Evolutionary conservation across 1,284 basidiomycete genomes (phyloP).

Genomic region (Malassezia yamatoensis): DNA sequence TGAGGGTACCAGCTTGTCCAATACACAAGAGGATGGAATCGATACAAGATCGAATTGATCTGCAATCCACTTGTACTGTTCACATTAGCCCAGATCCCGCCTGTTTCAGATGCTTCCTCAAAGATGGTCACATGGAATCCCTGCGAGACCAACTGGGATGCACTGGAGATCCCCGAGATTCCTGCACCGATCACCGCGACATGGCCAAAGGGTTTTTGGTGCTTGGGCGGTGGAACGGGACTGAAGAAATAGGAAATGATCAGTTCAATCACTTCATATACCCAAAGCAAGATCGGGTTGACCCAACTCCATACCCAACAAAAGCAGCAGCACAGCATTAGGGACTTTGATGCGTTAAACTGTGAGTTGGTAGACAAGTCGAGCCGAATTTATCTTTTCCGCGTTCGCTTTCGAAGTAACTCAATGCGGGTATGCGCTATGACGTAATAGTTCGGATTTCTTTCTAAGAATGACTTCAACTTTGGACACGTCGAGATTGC

Average conservation of each 20-base stretch:
- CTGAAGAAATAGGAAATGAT: constrained; percentile 32
- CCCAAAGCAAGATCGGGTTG: background rate
- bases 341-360: too few relatives aligned
- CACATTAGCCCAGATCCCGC: constrained; percentile 58
- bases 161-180: constrained; percentile 46
- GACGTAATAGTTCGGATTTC: background rate
- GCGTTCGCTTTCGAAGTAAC: background rate
- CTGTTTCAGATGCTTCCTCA: constrained; percentile 42
- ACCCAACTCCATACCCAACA: background rate
- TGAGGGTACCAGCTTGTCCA: constrained; percentile 51
- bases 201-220: constrained; percentile 31
- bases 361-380: too few relatives aligned
- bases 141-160: constrained; percentile 45
- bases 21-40: constrained; percentile 38
- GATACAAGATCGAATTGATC: constrained; percentile 55
- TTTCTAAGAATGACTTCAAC: background rate
- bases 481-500: background rate
- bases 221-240: constrained; percentile 25
- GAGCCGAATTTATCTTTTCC: too few relatives aligned
- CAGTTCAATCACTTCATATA: constrained; percentile 39
- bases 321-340: background rate
- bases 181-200: constrained; percentile 49
- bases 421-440: background rate
- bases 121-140: constrained; percentile 48
- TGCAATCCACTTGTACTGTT: constrained; percentile 58